phyloP scores from a whole-genome alignment of 2,329 filamentous ascomycete genomes.

The Emericellopsis cladophorae region DNA sequence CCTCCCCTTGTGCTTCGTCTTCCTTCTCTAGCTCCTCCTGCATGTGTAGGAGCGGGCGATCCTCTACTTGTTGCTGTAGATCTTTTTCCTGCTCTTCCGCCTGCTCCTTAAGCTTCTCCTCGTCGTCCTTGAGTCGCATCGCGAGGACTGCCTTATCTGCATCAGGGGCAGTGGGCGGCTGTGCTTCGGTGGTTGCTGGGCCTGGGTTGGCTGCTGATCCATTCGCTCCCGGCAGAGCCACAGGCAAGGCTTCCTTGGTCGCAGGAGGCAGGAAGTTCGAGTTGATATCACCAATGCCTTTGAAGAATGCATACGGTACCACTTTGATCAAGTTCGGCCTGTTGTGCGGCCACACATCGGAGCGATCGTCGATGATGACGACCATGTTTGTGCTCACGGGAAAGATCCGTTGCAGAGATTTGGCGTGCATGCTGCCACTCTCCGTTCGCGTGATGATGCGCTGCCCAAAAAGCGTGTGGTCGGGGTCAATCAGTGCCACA shows the following conservation, averaged over 20 bases:
- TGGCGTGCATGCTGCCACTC: slow-evolving; percentile 83
- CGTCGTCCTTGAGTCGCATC: slow-evolving; percentile 65
- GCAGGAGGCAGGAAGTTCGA: slow-evolving; percentile 88
- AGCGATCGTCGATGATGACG: slow-evolving; percentile 93
- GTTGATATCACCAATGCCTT: slow-evolving; percentile 97
- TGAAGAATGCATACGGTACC: slow-evolving; percentile 92
- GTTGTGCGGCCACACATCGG: slow-evolving; percentile 90
- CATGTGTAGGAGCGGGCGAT: slow-evolving; percentile 80
- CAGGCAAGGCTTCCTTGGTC: slow-evolving; percentile 28
- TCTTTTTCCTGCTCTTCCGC: slow-evolving; percentile 76
- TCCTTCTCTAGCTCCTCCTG: slow-evolving; percentile 85
- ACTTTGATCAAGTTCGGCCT: slow-evolving; percentile 90
- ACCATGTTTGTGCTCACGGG: slow-evolving; percentile 98
- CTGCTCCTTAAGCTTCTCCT: slow-evolving; percentile 58
- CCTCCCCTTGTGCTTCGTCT: slow-evolving; percentile 26
- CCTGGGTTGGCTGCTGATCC: background rate
- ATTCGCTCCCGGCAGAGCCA: background rate
- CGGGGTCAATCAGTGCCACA: slow-evolving; percentile 83
- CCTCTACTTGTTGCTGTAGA: slow-evolving; percentile 77
- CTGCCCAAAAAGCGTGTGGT: slow-evolving; percentile 81
- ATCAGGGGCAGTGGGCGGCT: slow-evolving; percentile 8
- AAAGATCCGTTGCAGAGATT: slow-evolving; percentile 82
- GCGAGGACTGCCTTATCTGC: slow-evolving; percentile 54
- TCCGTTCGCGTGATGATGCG: slow-evolving; percentile 94
- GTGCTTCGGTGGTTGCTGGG: slow-evolving; percentile 3